Conservation (phyloP, 768 basidiomycete species). For the Suillus weaverae region DNA sequence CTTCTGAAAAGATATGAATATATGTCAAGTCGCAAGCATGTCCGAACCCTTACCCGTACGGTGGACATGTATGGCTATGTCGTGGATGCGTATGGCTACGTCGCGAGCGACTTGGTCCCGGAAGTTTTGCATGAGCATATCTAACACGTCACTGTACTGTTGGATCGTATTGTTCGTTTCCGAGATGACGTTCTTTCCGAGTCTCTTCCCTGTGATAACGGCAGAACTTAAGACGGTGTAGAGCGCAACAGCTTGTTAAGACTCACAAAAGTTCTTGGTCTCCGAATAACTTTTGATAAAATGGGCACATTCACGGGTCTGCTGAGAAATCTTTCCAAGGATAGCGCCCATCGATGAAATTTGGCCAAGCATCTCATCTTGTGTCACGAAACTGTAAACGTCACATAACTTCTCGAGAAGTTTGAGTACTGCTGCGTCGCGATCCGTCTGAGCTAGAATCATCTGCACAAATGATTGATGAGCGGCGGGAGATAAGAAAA, state of each 20-base stretch:
- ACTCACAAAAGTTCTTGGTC: slow-evolving; percentile 9
- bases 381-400: slow-evolving; percentile 5
- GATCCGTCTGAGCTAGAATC: slow-evolving; percentile 1
- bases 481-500: not conserved
- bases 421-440: not conserved
- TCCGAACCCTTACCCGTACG: slow-evolving; percentile 5
- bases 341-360: not conserved
- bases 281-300: slow-evolving; percentile 10
- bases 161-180: not conserved
- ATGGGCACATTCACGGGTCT: slow-evolving; percentile 4
- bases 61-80: not conserved
- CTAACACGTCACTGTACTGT: not conserved
- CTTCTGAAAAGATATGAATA: not conserved
- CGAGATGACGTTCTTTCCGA: not conserved
- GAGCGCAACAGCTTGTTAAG: not conserved
- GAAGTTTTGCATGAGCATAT: slow-evolving; percentile 6
- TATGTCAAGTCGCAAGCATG: not conserved
- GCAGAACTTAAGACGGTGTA: not conserved
- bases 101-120: not conserved
- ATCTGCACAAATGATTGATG: not conserved
- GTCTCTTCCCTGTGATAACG: not conserved
- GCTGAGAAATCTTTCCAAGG: slow-evolving; percentile 1
- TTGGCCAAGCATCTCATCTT: not conserved
- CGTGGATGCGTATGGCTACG: not conserved
- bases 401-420: slow-evolving; percentile 2